Evolutionary conservation across 306 rosid species (phyloP).

Genomic region (Purshia tridentata): DNA sequence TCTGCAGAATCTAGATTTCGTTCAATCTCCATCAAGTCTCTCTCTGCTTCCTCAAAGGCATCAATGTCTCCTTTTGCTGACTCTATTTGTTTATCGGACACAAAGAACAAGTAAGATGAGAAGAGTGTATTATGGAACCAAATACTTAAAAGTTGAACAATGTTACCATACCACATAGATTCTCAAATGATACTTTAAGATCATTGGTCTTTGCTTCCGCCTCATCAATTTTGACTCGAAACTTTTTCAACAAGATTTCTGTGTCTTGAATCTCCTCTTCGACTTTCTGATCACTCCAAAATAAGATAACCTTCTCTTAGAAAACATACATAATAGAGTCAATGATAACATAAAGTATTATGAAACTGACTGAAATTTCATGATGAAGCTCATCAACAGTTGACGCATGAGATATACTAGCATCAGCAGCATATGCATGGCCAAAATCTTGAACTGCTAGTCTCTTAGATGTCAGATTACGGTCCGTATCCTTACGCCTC

Average conservation of each 20-base stretch:
- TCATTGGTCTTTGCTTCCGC: constrained; percentile 52
- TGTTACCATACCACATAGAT: constrained; percentile 59
- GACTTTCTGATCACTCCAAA: constrained; percentile 47
- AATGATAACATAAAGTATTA: constrained; percentile 10
- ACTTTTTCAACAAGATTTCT: constrained; percentile 37
- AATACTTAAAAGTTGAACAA: constrained; percentile 16
- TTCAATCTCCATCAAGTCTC: constrained; percentile 59
- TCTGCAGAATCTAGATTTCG: constrained; percentile 43
- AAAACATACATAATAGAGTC: background rate
- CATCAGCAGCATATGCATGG: constrained; percentile 45
- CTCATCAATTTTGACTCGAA: constrained; percentile 40
- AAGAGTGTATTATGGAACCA: constrained; percentile 22
- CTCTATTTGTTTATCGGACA: constrained; percentile 42
- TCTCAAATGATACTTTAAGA: constrained; percentile 58
- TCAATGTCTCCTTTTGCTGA: constrained; percentile 61
- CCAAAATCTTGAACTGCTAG: constrained; percentile 47
- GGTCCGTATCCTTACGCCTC: constrained; percentile 40
- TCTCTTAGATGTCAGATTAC: constrained; percentile 43
- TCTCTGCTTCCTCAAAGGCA: constrained; percentile 65
- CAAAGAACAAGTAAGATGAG: constrained; percentile 16
- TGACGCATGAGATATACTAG: constrained; percentile 49
- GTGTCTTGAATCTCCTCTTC: constrained; percentile 45
- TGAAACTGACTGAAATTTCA: constrained; percentile 70
- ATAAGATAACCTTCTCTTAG: constrained; percentile 10
- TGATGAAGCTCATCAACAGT: constrained; percentile 64